phyloP scores from a whole-genome alignment of 2,329 filamentous ascomycete genomes.

The Ophiostoma himal-ulmi region DNA sequence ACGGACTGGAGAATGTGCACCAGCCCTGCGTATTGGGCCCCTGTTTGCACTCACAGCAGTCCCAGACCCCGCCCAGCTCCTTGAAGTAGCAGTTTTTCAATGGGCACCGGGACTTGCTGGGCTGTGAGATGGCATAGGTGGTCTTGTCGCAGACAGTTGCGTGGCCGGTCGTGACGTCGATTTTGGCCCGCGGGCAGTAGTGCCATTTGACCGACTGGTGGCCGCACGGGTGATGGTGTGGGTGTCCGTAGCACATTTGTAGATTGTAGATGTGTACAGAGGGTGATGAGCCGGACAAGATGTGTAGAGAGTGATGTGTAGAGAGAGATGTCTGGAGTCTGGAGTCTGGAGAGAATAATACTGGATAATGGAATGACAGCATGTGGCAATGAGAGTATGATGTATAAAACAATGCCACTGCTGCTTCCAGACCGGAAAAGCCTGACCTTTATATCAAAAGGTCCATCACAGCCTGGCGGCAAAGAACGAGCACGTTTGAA shows the following conservation, averaged over 20 bases:
- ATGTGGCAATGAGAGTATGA: no score
- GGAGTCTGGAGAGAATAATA: no score
- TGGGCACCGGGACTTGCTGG: conserved; percentile 42
- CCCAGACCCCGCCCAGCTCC: conserved; percentile 46
- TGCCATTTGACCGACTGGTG: conserved; percentile 53
- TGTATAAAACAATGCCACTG: no score
- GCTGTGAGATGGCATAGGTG: conserved; percentile 43
- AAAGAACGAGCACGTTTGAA: background rate
- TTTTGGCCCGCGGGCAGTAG: conserved; percentile 46
- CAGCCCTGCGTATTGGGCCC: conserved; percentile 49
- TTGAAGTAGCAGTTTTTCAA: conserved; percentile 48
- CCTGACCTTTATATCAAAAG: background rate
- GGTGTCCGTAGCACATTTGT: conserved; percentile 48
- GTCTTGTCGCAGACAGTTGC: conserved; percentile 46
- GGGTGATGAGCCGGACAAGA: no score
- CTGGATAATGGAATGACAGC: no score
- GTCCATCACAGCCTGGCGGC: background rate
- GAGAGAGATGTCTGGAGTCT: no score
- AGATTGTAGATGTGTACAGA: background rate
- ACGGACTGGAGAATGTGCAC: conserved; percentile 40
- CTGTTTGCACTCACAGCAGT: conserved; percentile 48
- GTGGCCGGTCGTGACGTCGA: conserved; percentile 46
- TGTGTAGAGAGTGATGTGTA: no score
- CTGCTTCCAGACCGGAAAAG: background rate
- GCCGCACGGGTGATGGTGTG: conserved; percentile 46